Conservation (phyloP, 768 basidiomycete genomes). For the Astraeus odoratus region DNA sequence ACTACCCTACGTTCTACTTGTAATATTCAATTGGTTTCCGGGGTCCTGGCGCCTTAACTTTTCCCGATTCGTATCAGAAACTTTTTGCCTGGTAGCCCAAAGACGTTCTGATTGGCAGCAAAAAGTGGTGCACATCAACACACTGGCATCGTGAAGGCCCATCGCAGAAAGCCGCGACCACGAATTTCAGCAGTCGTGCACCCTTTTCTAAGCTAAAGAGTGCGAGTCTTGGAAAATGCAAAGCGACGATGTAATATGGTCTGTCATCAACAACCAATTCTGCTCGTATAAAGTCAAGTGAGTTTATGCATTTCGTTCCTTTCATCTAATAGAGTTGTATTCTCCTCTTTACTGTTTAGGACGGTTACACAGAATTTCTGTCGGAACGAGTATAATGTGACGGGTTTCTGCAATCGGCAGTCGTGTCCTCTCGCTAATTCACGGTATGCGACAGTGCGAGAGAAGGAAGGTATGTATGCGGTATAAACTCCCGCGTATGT, state of each 20-base stretch:
- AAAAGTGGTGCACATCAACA: too few species aligned
- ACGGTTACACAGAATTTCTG: slow-evolving; percentile 97
- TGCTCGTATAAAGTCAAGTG: slow-evolving; percentile 99
- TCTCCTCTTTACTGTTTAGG: slow-evolving; percentile 35
- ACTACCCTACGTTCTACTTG: too few species aligned
- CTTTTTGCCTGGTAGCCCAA: too few species aligned
- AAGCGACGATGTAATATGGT: slow-evolving; percentile 99
- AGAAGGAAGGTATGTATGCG: slow-evolving; percentile 68
- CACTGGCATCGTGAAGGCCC: too few species aligned
- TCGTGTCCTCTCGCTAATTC: slow-evolving; percentile 99
- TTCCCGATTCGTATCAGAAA: too few species aligned
- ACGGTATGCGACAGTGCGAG: slow-evolving; percentile 95
- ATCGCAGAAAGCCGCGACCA: too few species aligned
- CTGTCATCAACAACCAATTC: slow-evolving; percentile 88
- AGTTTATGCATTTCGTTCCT: slow-evolving; percentile 28
- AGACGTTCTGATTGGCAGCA: too few species aligned
- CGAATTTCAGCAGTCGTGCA: too few species aligned
- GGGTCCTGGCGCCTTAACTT: too few species aligned
- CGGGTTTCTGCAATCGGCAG: slow-evolving; percentile 89
- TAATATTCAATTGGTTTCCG: too few species aligned
- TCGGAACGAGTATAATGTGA: slow-evolving; percentile 97
- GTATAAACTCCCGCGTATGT: background rate
- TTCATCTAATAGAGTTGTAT: slow-evolving; percentile 3
- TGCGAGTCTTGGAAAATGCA: slow-evolving; percentile 49
- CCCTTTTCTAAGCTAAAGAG: too few species aligned